phyloP scores from a whole-genome alignment of 805 yeast genomes.

The Candida maesae region DNA sequence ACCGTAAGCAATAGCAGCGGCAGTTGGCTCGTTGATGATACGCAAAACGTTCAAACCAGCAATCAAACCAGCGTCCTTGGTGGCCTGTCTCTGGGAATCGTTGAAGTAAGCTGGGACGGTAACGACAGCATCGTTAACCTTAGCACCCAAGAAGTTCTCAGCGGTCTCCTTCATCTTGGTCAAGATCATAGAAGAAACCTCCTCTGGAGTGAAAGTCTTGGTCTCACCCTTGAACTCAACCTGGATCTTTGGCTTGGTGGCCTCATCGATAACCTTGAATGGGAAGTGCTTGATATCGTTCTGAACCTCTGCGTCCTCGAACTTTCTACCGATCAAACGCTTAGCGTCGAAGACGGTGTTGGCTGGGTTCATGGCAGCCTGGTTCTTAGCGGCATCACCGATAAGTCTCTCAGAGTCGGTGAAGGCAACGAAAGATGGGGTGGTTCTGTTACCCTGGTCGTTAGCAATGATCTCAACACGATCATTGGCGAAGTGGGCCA shows the following conservation, averaged over 20 bases:
- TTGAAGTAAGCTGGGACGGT: conserved; percentile 24
- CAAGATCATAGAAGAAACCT: conserved; percentile 89
- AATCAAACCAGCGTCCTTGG: conserved; percentile 22
- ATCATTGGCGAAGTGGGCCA: conserved; percentile 89
- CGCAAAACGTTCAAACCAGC: conserved; percentile 22
- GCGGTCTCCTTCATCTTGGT: conserved; percentile 90
- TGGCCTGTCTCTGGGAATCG: conserved; percentile 23
- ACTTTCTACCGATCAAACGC: conserved; percentile 92
- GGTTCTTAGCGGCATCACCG: conserved; percentile 98
- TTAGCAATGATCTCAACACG: conserved; percentile 94
- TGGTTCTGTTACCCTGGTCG: conserved; percentile 98
- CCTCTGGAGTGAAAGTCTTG: conserved; percentile 89
- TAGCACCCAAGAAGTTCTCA: conserved; percentile 81
- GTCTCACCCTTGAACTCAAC: conserved; percentile 63
- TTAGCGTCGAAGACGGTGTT: conserved; percentile 91
- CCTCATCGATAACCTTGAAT: conserved; percentile 69
- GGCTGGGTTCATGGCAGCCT: conserved; percentile 93
- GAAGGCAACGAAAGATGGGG: conserved; percentile 95
- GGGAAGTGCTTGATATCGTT: conserved; percentile 83
- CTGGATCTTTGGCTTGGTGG: conserved; percentile 72
- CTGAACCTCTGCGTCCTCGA: conserved; percentile 72
- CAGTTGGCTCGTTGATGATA: conserved; percentile 23
- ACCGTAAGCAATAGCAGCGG: conserved; percentile 59
- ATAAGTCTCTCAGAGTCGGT: conserved; percentile 92
- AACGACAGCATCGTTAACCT: conserved; percentile 87